phyloP scores from a whole-genome alignment of 164 flowering plant genomes.

The Brasenia schreberi region DNA sequence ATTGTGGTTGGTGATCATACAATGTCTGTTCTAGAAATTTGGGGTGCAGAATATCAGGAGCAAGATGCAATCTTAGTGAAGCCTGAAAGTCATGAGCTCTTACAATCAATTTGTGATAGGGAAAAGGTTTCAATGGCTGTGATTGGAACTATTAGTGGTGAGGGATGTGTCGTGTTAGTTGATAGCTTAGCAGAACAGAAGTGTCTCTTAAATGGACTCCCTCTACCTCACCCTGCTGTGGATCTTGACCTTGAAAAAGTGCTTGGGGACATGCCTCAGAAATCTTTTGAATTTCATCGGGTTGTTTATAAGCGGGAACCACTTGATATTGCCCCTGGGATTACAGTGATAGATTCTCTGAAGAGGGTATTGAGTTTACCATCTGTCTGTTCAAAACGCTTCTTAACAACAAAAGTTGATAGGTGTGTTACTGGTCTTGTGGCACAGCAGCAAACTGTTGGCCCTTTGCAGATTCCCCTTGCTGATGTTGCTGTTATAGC shows the following conservation, averaged over 20 bases:
- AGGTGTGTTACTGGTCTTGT: slow-evolving; percentile 98
- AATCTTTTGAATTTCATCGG: slow-evolving; percentile 59
- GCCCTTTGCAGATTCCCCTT: slow-evolving; percentile 85
- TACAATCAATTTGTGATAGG: slow-evolving; percentile 68
- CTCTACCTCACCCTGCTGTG: slow-evolving; percentile 71
- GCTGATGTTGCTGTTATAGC: slow-evolving; percentile 94
- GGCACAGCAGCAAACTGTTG: slow-evolving; percentile 96
- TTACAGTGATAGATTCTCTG: slow-evolving; percentile 58
- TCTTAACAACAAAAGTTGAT: slow-evolving; percentile 87
- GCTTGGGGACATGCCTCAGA: slow-evolving; percentile 94
- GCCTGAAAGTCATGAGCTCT: slow-evolving; percentile 53
- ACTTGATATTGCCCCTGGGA: slow-evolving; percentile 83
- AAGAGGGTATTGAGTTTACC: slow-evolving; percentile 87
- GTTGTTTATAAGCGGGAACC: slow-evolving; percentile 34
- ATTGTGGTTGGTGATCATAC: slow-evolving; percentile 88
- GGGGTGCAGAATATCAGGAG: slow-evolving; percentile 99
- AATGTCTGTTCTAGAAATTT: slow-evolving; percentile 90
- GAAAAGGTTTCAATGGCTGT: slow-evolving; percentile 93
- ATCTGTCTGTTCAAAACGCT: slow-evolving; percentile 82
- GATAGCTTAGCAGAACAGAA: slow-evolving; percentile 46
- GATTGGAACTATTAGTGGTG: slow-evolving; percentile 74
- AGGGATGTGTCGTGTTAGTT: slow-evolving; percentile 56
- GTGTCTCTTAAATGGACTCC: slow-evolving; percentile 34
- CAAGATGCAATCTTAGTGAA: slow-evolving; percentile 91
- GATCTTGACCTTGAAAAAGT: slow-evolving; percentile 94